These are phyloP conservation scores for Pulveroboletus frians DNA, from an alignment of 768 basidiomycete species.

Conservation along the genomic window DNA sequence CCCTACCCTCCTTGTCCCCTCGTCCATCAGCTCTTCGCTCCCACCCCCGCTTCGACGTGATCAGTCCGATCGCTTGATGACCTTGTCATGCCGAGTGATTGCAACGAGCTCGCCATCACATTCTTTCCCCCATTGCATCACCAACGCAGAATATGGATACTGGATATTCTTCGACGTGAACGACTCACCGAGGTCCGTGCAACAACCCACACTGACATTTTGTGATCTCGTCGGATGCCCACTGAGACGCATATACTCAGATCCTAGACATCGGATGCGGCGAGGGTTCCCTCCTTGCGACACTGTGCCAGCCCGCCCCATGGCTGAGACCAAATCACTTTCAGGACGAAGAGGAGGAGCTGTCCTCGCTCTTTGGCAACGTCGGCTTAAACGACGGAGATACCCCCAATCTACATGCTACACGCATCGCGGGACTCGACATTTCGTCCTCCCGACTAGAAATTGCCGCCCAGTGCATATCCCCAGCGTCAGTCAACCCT, in stretches of 20 bases:
- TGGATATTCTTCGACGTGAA: conserved; percentile 57
- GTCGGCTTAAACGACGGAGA: conserved; percentile 32
- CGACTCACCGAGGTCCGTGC: conserved; percentile 45
- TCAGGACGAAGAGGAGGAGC: conserved; percentile 18
- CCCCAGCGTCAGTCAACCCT: conserved; percentile 34
- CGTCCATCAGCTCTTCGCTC: neutral
- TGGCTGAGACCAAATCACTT: conserved; percentile 44
- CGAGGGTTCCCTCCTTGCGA: conserved; percentile 65
- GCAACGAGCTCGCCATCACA: conserved; percentile 36
- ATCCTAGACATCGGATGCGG: conserved; percentile 84
- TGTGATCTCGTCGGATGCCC: neutral
- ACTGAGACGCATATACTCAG: conserved; percentile 34
- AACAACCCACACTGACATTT: neutral
- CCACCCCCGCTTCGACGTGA: neutral
- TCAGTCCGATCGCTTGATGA: conserved; percentile 3
- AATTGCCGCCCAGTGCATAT: conserved; percentile 46
- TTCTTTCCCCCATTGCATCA: conserved; percentile 66
- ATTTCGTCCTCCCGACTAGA: conserved; percentile 49
- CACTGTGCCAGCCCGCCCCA: conserved; percentile 70
- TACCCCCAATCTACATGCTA: conserved; percentile 53
- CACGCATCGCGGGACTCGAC: conserved; percentile 65
- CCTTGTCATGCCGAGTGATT: conserved; percentile 16
- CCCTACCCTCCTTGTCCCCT: neutral
- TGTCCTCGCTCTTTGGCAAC: conserved; percentile 18
- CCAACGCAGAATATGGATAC: conserved; percentile 68